Percentiles rank a stretch among this genome's conserved stretches.
Evolutionary conservation across 352 stramenopile species (phyloP).

Genomic region (Phytopythium mirpurense): DNA sequence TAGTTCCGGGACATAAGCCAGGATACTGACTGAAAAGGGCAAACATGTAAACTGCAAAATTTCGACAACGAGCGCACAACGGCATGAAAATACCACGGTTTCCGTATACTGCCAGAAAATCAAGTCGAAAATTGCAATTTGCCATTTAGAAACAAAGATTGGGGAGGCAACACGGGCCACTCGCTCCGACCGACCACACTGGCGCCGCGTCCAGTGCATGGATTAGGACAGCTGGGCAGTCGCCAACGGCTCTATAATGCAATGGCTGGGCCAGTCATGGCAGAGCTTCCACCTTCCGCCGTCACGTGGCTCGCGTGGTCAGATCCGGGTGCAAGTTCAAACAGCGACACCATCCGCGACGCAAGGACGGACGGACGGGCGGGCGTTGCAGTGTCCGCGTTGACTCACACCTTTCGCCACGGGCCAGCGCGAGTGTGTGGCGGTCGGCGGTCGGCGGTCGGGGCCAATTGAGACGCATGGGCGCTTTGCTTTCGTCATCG

Average conservation of each 20-base stretch:
- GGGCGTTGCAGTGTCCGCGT: not conserved
- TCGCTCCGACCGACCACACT: conserved; percentile 2
- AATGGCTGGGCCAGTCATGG: no score
- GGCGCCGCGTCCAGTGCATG: no score
- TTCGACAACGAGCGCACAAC: conserved; percentile 1
- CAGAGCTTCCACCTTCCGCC: no score
- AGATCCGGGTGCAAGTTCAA: conserved; percentile 5
- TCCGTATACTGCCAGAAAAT: conserved; percentile 1
- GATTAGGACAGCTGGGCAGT: no score
- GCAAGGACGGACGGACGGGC: no score
- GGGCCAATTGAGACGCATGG: no score
- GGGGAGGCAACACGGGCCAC: not conserved
- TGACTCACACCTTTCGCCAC: not conserved
- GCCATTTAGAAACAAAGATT: not conserved
- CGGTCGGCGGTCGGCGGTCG: not conserved
- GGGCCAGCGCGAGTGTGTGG: conserved; percentile 1
- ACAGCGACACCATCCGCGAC: not conserved
- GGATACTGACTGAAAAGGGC: not conserved
- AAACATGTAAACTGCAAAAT: conserved; percentile 1
- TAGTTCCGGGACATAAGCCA: not conserved
- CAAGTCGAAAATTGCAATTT: conserved; percentile 1
- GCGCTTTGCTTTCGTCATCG: not conserved
- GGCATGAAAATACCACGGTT: not conserved
- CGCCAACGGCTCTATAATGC: no score
- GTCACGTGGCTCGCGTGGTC: no score